Evolutionary conservation across 208 protist species (phyloP).

Genomic region (Leishmania lainsoni): DNA sequence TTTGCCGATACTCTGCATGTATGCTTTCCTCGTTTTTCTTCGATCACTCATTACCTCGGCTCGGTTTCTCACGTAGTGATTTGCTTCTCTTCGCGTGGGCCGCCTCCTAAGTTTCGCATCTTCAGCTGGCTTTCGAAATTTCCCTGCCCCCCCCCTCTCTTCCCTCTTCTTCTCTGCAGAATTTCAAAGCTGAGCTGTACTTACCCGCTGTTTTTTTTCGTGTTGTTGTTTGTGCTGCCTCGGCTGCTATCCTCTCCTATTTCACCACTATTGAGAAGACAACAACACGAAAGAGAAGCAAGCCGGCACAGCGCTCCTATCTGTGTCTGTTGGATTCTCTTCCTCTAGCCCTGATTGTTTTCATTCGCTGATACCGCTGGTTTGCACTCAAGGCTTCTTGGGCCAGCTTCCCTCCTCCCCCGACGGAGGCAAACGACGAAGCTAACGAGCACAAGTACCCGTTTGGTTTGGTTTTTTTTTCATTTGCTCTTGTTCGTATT

Average conservation of each 20-base stretch:
- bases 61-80: too few species aligned
- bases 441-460: neutral
- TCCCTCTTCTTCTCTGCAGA: neutral
- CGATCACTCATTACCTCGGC: neutral
- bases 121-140: neutral
- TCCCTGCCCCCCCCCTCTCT: neutral
- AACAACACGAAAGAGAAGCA: neutral
- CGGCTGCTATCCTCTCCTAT: neutral
- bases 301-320: neutral
- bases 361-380: neutral
- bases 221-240: too few species aligned
- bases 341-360: neutral
- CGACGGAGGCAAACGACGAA: neutral
- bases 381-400: neutral
- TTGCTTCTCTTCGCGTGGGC: too few species aligned
- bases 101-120: neutral
- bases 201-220: too few species aligned
- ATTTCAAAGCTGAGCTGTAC: neutral
- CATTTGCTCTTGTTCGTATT: neutral
- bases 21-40: neutral
- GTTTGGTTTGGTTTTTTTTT: neutral
- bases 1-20: neutral
- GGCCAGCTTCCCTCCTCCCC: neutral
- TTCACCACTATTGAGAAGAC: neutral
- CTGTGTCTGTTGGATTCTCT: neutral